phyloP scores from a whole-genome alignment of 768 basidiomycete species.

The Russula olivacea region DNA sequence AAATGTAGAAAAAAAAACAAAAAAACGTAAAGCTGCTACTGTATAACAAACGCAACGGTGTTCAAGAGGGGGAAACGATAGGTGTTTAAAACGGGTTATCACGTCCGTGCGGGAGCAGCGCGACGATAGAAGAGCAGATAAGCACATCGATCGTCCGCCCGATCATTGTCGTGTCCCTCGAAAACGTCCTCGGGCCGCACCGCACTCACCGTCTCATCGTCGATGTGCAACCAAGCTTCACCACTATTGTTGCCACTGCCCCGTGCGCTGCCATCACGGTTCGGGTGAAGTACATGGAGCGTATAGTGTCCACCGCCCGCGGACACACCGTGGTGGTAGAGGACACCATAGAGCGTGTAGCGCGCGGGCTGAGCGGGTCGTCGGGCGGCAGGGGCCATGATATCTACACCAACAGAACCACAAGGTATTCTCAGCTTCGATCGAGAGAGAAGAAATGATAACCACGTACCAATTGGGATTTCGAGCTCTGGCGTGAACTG shows the following conservation, averaged over 20 bases:
- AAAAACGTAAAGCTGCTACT: background rate
- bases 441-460: too few relatives aligned
- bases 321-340: slow-evolving; percentile 91
- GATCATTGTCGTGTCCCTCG: slow-evolving; percentile 29
- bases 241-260: slow-evolving; percentile 25
- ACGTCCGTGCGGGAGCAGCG: slow-evolving; percentile 35
- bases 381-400: slow-evolving; percentile 28
- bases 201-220: slow-evolving; percentile 83
- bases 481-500: slow-evolving; percentile 72
- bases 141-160: slow-evolving; percentile 65
- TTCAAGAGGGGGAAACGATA: background rate
- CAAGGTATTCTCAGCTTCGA: background rate
- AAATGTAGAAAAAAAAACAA: background rate
- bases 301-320: slow-evolving; percentile 96
- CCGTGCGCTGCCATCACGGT: slow-evolving; percentile 39
- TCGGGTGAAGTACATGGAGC: slow-evolving; percentile 77
- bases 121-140: slow-evolving; percentile 85
- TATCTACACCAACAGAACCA: background rate
- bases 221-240: slow-evolving; percentile 87
- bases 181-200: slow-evolving; percentile 73
- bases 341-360: slow-evolving; percentile 81
- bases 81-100: background rate
- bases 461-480: slow-evolving; percentile 54
- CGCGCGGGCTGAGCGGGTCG: slow-evolving; percentile 51
- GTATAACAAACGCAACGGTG: background rate